Evolutionary conservation across 192 early-diverging fungal genomes (phyloP).

Genomic region (Rhizoclosmatium globosum): DNA sequence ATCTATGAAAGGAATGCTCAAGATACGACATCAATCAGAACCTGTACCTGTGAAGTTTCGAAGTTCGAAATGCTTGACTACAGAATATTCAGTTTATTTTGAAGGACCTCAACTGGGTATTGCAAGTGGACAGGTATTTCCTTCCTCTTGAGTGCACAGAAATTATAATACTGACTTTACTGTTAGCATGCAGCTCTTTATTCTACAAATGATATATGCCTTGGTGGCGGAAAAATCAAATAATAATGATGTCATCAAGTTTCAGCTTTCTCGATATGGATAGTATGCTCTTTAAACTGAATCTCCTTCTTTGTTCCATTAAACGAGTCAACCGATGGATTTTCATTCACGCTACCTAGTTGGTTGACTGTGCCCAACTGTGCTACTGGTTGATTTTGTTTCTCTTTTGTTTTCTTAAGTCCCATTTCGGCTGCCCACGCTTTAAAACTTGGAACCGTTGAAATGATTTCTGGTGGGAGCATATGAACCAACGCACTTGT

Average conservation of each 20-base stretch:
- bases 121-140: conserved; percentile 11
- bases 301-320: neutral
- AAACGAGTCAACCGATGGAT: too few relatives aligned
- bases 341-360: too few relatives aligned
- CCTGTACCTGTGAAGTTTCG: neutral
- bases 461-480: conserved; percentile 51
- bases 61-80: neutral
- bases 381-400: too few relatives aligned
- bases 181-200: conserved; percentile 9
- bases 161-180: neutral
- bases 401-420: neutral
- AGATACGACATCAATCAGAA: conserved; percentile 18
- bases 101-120: conserved; percentile 5
- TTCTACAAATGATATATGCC: neutral
- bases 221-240: neutral
- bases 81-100: conserved; percentile 1
- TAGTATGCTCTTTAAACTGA: neutral
- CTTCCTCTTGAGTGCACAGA: neutral
- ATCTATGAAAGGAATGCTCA: neutral
- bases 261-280: neutral
- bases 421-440: conserved; percentile 36
- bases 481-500: conserved; percentile 50
- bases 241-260: neutral
- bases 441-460: conserved; percentile 41
- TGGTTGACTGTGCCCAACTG: too few relatives aligned